A percentile compares a stretch with the other conserved stretches of the same genome.
Evolutionary conservation across 441 rosid species (phyloP).

Genomic region (Adansonia grandidieri): DNA sequence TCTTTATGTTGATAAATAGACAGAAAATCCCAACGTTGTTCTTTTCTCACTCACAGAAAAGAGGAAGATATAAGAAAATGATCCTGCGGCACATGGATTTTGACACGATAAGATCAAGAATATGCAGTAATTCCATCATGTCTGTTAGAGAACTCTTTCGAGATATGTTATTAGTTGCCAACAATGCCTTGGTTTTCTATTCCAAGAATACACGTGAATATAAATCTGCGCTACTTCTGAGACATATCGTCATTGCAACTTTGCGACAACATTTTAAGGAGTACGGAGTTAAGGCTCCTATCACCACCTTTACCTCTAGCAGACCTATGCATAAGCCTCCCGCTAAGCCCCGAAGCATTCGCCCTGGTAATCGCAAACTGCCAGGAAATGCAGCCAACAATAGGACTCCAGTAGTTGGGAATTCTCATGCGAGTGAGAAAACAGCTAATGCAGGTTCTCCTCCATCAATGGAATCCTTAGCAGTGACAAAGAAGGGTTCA

Average conservation of each 20-base stretch:
- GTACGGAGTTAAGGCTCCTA: slow-evolving; percentile 37
- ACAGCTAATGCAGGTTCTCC: slow-evolving; percentile 37
- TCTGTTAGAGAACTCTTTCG: slow-evolving; percentile 68
- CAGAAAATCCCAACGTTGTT: slow-evolving; percentile 18
- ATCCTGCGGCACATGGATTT: slow-evolving; percentile 75
- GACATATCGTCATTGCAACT: slow-evolving; percentile 60
- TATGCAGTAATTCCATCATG: slow-evolving; percentile 43
- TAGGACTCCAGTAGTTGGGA: slow-evolving; percentile 30
- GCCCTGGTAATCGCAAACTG: slow-evolving; percentile 30
- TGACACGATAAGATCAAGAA: slow-evolving; percentile 67
- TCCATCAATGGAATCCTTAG: slow-evolving; percentile 45
- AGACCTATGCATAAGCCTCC: slow-evolving; percentile 39
- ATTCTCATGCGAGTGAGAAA: slow-evolving; percentile 40
- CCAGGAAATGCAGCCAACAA: slow-evolving; percentile 30
- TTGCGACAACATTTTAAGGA: slow-evolving; percentile 50
- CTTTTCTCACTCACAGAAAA: slow-evolving; percentile 53
- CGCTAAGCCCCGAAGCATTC: slow-evolving; percentile 41
- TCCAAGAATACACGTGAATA: slow-evolving; percentile 81
- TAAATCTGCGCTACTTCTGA: slow-evolving; percentile 68
- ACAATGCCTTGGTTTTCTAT: slow-evolving; percentile 76
- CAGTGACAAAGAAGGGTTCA: slow-evolving; percentile 41
- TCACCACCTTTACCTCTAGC: slow-evolving; percentile 24
- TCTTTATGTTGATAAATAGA: not conserved
- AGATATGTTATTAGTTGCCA: slow-evolving; percentile 74
- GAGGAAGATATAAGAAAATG: slow-evolving; percentile 86